A percentile compares a stretch with the other conserved stretches of the same genome.
These are phyloP conservation scores for Kwoniella shivajii DNA, from an alignment of 1,284 basidiomycete genomes.

Conservation along the genomic window DNA sequence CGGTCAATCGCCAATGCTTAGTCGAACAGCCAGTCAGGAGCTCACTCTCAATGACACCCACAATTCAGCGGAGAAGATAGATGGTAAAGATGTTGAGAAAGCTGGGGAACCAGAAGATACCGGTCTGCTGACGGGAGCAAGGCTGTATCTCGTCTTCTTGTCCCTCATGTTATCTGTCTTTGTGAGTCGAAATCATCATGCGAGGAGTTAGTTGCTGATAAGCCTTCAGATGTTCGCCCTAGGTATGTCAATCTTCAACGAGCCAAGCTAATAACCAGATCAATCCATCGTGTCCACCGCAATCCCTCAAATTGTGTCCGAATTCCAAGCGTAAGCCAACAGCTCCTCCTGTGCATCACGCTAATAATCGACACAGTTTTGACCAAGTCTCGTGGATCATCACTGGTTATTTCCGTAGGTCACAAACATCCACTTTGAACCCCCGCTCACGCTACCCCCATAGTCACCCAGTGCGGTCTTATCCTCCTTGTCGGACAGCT, in stretches of 20 bases:
- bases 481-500: constrained; percentile 55
- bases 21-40: constrained; percentile 9
- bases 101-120: constrained; percentile 2
- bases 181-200: constrained; percentile 26
- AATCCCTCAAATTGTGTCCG: constrained; percentile 56
- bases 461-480: constrained; percentile 52
- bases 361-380: constrained; percentile 23
- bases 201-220: not conserved
- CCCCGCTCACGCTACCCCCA: not conserved
- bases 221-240: constrained; percentile 27
- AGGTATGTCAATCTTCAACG: constrained; percentile 11
- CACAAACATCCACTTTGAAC: constrained; percentile 2
- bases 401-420: constrained; percentile 57
- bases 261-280: constrained; percentile 32
- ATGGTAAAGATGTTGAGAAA: constrained; percentile 8
- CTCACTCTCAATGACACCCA: constrained; percentile 10
- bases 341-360: not conserved
- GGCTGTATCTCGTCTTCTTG: constrained; percentile 40
- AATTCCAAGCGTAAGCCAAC: constrained; percentile 53
- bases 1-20: constrained; percentile 16
- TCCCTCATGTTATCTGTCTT: constrained; percentile 47
- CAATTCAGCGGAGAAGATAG: constrained; percentile 8
- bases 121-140: constrained; percentile 32
- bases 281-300: constrained; percentile 54
- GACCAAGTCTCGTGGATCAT: constrained; percentile 55